A percentile compares a stretch with the other conserved stretches of the same genome.
These are phyloP conservation scores for Globisporangium viniferum DNA, from an alignment of 352 stramenopile species.

Conservation along the genomic window DNA sequence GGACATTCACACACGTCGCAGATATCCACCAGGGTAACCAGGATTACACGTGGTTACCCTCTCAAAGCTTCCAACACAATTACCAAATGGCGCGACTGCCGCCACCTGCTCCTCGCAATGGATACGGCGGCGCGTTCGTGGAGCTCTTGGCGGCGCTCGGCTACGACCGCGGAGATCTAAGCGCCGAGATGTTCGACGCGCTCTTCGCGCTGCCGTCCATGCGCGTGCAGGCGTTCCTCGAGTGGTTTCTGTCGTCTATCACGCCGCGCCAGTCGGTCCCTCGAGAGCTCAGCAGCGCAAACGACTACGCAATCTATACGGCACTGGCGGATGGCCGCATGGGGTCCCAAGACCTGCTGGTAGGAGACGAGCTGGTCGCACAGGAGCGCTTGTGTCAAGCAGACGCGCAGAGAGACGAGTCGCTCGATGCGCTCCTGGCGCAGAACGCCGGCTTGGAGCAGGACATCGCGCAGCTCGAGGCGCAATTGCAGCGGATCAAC, in stretches of 20 bases:
- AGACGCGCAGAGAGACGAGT: conserved; percentile 20
- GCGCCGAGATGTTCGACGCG: conserved; percentile 29
- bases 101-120: conserved; percentile 1
- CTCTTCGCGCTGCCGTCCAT: conserved; percentile 39
- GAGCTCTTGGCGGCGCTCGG: conserved; percentile 35
- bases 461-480: conserved; percentile 31
- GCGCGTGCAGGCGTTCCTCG: conserved; percentile 42
- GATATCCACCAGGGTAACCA: background rate
- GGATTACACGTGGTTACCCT: background rate
- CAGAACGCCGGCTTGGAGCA: conserved; percentile 23
- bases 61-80: background rate
- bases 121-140: conserved; percentile 29
- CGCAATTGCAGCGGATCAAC: conserved; percentile 21
- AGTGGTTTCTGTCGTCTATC: conserved; percentile 36
- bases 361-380: conserved; percentile 19
- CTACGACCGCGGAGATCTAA: conserved; percentile 31
- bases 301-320: conserved; percentile 32
- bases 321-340: conserved; percentile 17
- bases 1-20: conserved; percentile 1
- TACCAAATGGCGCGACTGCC: background rate
- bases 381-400: conserved; percentile 20
- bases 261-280: conserved; percentile 29
- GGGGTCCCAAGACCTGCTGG: conserved; percentile 10
- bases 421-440: conserved; percentile 24
- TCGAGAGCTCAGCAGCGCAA: conserved; percentile 16